Evolutionary conservation across 176 grass and related monocot genomes (phyloP), one percentile per base, ranked within the genome.

Genomic region (Avena insularis): DNA sequence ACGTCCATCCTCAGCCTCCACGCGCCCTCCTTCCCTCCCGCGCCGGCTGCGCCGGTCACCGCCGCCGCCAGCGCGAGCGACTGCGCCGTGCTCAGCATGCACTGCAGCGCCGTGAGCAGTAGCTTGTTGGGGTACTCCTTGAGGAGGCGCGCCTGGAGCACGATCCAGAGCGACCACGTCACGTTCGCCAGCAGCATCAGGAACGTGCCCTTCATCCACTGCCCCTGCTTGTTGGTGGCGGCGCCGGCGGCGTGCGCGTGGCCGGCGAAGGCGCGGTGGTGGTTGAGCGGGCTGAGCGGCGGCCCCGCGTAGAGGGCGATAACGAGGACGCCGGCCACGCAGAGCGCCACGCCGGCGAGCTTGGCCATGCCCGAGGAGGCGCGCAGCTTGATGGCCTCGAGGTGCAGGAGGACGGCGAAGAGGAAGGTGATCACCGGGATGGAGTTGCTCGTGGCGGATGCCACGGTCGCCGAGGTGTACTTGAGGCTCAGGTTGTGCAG

Each of bases 111-210:
- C 45, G 85, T 91, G 23, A 81, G 60, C 15, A 92, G 73, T 8
- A 96, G 79, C 89, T 93, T 96, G 63, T 92, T 90, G 1, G 94
- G 87, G 63, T 92, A 96, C 46, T 96, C 94, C 63, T 93, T 90
- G 54, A 96, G 72, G 60, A 96, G 73, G 17, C 76, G 56, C 9
- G 47, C 87, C 87, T 90, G 94, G 8, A 96, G 72, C 58, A 93
- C 86, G 31, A 96, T 70, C 91, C 94, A 93, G 21, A 90, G 9
- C 0, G 91, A 90, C 91, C 94, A 96, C 10, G 78, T 47, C 5
- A 67, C 25, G 77, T 87, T 81, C 2, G 88, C 69, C 27, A 83
- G 20, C 7, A 92, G 78, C 85, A 93, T 83, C 4, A 92, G 68
- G 62, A 90, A 92, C 16, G 85, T 84, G 66, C 90, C 89, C 62